phyloP scores from a whole-genome alignment of 1,139 yeast species.

The Kluyveromyces sp. region DNA sequence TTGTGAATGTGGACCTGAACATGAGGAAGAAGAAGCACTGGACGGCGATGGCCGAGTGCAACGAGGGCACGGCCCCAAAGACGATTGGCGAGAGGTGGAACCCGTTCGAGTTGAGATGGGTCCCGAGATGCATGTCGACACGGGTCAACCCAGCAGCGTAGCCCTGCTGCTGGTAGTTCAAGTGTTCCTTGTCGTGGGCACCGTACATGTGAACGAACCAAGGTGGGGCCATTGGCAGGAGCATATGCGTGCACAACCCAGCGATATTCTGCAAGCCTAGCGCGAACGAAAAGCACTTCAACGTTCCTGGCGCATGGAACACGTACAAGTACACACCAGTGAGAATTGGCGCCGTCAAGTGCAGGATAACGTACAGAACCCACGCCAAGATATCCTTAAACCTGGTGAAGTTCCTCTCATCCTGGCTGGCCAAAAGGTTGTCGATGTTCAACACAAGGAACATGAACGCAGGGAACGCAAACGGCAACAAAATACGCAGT shows the following conservation, averaged over 20 bases:
- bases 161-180: slow-evolving; percentile 52
- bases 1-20: slow-evolving; percentile 20
- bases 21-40: slow-evolving; percentile 43
- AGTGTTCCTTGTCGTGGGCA: slow-evolving; percentile 40
- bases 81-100: slow-evolving; percentile 63
- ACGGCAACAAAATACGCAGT: slow-evolving; percentile 17
- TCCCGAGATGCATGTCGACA: slow-evolving; percentile 55
- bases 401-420: slow-evolving; percentile 27
- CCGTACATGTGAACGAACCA: slow-evolving; percentile 62
- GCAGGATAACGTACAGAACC: slow-evolving; percentile 54
- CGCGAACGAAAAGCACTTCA: slow-evolving; percentile 44
- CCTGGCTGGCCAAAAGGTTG: slow-evolving; percentile 32
- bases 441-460: slow-evolving; percentile 31
- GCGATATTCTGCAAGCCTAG: slow-evolving; percentile 52
- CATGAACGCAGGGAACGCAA: slow-evolving; percentile 19
- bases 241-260: slow-evolving; percentile 53
- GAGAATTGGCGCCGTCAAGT: slow-evolving; percentile 52
- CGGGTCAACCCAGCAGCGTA: slow-evolving; percentile 64
- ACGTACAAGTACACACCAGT: slow-evolving; percentile 57
- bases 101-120: slow-evolving; percentile 53
- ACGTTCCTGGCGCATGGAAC: slow-evolving; percentile 57
- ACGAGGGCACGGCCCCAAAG: slow-evolving; percentile 62
- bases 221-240: slow-evolving; percentile 64
- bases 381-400: slow-evolving; percentile 50
- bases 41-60: slow-evolving; percentile 59